Conservation (phyloP, 2,329 filamentous ascomycete genomes). For the Colletotrichum sidae region DNA sequence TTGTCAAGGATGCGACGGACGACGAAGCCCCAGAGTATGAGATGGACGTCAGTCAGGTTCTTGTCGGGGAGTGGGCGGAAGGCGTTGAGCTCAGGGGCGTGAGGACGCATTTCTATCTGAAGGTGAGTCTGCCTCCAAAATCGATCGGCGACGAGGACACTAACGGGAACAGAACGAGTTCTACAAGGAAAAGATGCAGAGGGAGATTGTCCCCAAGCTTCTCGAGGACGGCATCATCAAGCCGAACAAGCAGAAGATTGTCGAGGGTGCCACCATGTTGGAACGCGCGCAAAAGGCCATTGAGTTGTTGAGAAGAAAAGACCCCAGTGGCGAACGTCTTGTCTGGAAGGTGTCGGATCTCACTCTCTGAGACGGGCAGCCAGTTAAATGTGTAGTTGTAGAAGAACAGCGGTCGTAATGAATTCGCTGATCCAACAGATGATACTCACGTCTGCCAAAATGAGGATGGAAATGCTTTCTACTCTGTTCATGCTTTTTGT, state of each 20-base stretch:
- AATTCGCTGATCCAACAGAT: too few relatives aligned
- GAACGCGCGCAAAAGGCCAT: conserved; percentile 55
- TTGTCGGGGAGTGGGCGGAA: conserved; percentile 57
- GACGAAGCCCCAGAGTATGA: conserved; percentile 62
- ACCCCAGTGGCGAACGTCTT: conserved; percentile 54
- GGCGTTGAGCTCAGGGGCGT: conserved; percentile 67
- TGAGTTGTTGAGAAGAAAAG: conserved; percentile 48
- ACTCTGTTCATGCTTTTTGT: conserved; percentile 38
- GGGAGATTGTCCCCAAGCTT: conserved; percentile 65
- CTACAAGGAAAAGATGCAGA: conserved; percentile 65
- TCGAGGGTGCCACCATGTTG: conserved; percentile 53
- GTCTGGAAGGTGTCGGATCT: conserved; percentile 48
- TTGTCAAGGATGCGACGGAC: conserved; percentile 63
- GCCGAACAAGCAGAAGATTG: conserved; percentile 55
- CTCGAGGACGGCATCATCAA: conserved; percentile 52
- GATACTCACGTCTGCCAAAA: not conserved
- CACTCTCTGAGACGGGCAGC: too few relatives aligned
- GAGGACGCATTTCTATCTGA: conserved; percentile 64
- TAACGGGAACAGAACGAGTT: conserved; percentile 59
- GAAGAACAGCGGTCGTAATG: not conserved
- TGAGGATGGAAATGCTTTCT: conserved; percentile 28
- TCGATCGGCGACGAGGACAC: not conserved
- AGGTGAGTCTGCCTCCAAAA: conserved; percentile 47
- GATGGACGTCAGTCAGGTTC: conserved; percentile 58
- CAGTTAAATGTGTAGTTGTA: not conserved